Base-by-base conservation (phyloP, 2,329 filamentous ascomycete species). In the Coniella vitis region DNA sequence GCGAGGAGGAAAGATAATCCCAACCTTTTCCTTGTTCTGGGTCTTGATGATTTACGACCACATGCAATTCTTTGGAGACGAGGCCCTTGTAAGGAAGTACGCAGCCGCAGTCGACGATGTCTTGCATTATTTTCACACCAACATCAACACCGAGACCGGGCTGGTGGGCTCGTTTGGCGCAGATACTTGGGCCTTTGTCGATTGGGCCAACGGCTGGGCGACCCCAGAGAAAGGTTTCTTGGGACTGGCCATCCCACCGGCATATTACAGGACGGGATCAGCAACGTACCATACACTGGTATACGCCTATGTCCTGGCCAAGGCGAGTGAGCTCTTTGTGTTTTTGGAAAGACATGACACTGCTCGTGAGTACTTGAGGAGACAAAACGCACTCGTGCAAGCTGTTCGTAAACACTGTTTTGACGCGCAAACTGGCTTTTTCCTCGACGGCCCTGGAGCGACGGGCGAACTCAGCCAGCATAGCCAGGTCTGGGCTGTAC, bases 21-120 rank as follows among this genome's bases (percentile, higher is more conserved):
- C 61, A 1, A 63, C 63, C 34, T 65, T 65, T 43, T 62, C 63
- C 1, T 57, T 65, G 0, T 64, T 65, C 36, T 65, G 63, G 63
- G 53, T 65, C 4, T 47, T 63, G 14, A 58, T 60, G 41, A 46
- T 65, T 0, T 57, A 57, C 29, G 63, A 65, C 31, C 63, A 65
- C 45, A 57, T 59, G 36, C 47, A 59, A 1, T 60, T 56, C 47
- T 65, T 65, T 31, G 62, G 61, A 3, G 63, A 65, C 20, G 51
- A 48, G 2, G 21, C 4, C 1, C 61, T 59, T 20, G 54, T 58
- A 3, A 44, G 47, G 37, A 25, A 16, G 7, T 49, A 49, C 17
- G 7, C 45, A n/a, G 52, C 49, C 8, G 49, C 49, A 9, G 31
- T 50, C 4, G 49, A 52, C 22, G 49, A 35, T 9, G 50, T 54